Evolutionary conservation across 2,329 filamentous ascomycete species (phyloP), one percentile per base, ranked within the genome.

Genomic region (Dactylonectria estremocensis): DNA sequence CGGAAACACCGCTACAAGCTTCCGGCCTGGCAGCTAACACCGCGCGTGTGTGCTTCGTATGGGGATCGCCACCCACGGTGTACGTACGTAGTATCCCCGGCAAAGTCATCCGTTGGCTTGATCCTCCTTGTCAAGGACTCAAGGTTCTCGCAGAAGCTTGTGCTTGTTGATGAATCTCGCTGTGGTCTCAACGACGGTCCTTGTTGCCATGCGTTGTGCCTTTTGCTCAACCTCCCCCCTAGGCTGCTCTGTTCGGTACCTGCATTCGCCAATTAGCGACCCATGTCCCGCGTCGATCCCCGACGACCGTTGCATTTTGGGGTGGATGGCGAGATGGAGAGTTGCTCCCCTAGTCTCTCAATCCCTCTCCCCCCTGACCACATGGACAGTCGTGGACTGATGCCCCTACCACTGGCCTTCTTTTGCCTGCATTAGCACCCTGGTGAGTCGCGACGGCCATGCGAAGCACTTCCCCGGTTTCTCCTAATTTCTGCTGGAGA

Each of bases 211-310:
- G 45, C 24, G 7, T 28, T 7, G 24, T 28, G 24, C 24, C 24
- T 28, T 28, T 28, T 28, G 24, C 24, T 28, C 7, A n/a, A n/a
- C 24, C 24, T 28, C 24, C 24, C 57, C 54, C 63, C 63, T 22
- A 50, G 53, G 20, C 46, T 61, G 45, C 22, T 22, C 24, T 53
- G 58, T 18, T 56, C 37, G 57, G 64, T 66, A 66, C 64, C 64
- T 66, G 64, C 64, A 66, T 66, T 66, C 58, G 53, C 58, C 57
- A 43, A 50, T 66, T 61, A 58, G 52, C 52, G 16, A 61, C 49
- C 63, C 63, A 57, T 66, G 58, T 66, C 58, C 64, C 64, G 53
- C 48, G 64, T 61, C 64, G 64, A 66, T 66, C 64, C 53, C 64
- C 58, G 64, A 61, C 33, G 52, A 66, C 58, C 40, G 64, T 66